Base-by-base conservation (phyloP, 2,329 filamentous ascomycete species). In the Diplodia intermedia region DNA sequence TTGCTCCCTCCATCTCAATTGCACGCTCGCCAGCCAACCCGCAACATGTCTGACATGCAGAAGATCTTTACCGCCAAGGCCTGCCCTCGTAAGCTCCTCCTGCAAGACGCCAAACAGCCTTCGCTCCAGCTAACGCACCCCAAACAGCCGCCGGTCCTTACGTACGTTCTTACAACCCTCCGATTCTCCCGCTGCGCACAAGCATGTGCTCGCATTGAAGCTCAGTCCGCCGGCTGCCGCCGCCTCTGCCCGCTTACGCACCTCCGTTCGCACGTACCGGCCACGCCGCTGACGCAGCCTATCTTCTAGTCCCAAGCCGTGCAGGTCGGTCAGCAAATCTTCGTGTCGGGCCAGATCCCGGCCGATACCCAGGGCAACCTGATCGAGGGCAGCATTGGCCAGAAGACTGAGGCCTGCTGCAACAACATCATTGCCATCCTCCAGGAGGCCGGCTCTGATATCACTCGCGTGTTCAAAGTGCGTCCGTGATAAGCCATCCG, bases 381-480 rank as follows among this genome's bases (percentile, higher is more conserved):
- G 66, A 82, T 91, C 70, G 82, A 86, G 55, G 90, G 89, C 63
- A 86, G 83, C 75, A 87, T 92, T 72, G 85, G 86, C 67, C 86
- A 93, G 73, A 87, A 90, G 79, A 92, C 90, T 73, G 86, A 86
- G 71, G 86, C 86, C 74, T 91, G 88, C 84, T 90, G 90, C 81
- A 85, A 91, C 81, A 97, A 96, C 82, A 87, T 97, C 76, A 86
- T 90, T 79, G 91, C 91, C 53, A 92, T 98, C 68, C 88, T 98
- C 63, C 86, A 89, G 69, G 92, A 90, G 74, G 93, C 93, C 29
- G 93, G 92, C 66, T 94, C 91, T 26, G 88, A 86, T 65, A 86
- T 98, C 69, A 81, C 87, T 71, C 91, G 89, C 80, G 90, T 97
- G 56, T 91, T 97, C 82, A 97, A 97, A 86, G 91, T 93, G 68